A percentile compares a stretch with the other conserved stretches of the same genome.
Conservation (phyloP, 352 stramenopile genomes). For the Phytophthora foliorum region DNA sequence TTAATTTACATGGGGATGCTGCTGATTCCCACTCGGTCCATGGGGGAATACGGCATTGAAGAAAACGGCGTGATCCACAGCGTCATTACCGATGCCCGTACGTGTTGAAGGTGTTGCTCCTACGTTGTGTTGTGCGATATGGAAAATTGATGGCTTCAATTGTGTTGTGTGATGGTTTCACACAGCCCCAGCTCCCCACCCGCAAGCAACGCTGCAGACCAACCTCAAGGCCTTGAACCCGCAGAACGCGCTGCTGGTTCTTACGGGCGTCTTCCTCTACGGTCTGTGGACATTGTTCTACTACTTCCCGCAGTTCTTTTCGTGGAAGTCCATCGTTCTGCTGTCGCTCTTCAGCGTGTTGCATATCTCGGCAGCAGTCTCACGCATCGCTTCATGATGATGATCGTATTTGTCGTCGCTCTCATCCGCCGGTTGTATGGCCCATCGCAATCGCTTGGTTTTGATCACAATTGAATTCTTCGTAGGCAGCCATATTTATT, state of each 20-base stretch:
- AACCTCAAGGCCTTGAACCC: slow-evolving; percentile 72
- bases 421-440: neutral
- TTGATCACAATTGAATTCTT: slow-evolving; percentile 13
- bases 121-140: slow-evolving; percentile 20
- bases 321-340: slow-evolving; percentile 80
- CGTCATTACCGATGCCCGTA: slow-evolving; percentile 78
- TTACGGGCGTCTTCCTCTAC: slow-evolving; percentile 77
- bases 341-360: slow-evolving; percentile 65
- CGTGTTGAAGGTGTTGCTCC: slow-evolving; percentile 29
- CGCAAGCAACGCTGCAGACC: slow-evolving; percentile 46
- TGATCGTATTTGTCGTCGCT: neutral
- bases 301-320: slow-evolving; percentile 82
- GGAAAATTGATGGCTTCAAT: slow-evolving; percentile 22
- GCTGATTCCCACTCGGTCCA: slow-evolving; percentile 60
- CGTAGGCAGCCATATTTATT: slow-evolving; percentile 50
- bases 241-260: slow-evolving; percentile 63
- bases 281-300: slow-evolving; percentile 85
- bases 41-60: slow-evolving; percentile 86
- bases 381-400: slow-evolving; percentile 52
- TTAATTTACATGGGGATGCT: slow-evolving; percentile 90
- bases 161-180: slow-evolving; percentile 24
- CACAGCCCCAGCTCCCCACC: slow-evolving; percentile 52
- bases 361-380: slow-evolving; percentile 70
- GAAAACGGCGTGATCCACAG: slow-evolving; percentile 80
- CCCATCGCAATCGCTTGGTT: slow-evolving; percentile 21